Percentiles rank a stretch among this genome's conserved stretches.
Conservation (phyloP, 139 green algal genomes). For the Picochlorum costavermella region DNA sequence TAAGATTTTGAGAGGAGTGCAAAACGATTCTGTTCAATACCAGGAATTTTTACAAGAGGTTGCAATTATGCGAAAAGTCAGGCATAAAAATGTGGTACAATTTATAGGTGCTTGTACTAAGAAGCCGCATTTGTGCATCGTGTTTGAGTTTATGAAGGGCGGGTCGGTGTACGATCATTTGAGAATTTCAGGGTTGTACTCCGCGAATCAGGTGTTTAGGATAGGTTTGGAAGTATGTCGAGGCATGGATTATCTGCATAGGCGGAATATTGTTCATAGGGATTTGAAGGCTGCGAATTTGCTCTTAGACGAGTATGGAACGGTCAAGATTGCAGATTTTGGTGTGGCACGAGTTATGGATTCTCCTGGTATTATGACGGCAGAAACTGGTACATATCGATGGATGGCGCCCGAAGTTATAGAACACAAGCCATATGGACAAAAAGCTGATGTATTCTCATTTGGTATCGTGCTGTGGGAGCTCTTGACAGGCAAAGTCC, state of each 20-base stretch:
- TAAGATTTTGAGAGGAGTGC: slow-evolving; percentile 92
- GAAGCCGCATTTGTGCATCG: slow-evolving; percentile 94
- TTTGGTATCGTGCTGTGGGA: slow-evolving; percentile 82
- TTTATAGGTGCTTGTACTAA: slow-evolving; percentile 98
- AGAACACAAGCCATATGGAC: slow-evolving; percentile 89
- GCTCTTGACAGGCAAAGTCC: slow-evolving; percentile 81
- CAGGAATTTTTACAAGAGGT: slow-evolving; percentile 61
- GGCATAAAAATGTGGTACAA: slow-evolving; percentile 97
- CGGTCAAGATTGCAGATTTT: slow-evolving; percentile 95
- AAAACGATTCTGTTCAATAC: slow-evolving; percentile 64
- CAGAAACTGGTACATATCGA: slow-evolving; percentile 97
- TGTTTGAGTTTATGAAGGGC: slow-evolving; percentile 97
- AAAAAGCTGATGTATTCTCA: slow-evolving; percentile 80
- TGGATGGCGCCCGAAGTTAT: slow-evolving; percentile 99
- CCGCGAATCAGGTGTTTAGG: slow-evolving; percentile 63
- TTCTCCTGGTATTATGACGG: slow-evolving; percentile 85
- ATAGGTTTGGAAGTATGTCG: slow-evolving; percentile 76
- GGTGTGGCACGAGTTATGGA: slow-evolving; percentile 89
- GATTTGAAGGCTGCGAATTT: slow-evolving; percentile 87
- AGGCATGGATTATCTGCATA: slow-evolving; percentile 99
- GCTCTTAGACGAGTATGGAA: slow-evolving; percentile 89
- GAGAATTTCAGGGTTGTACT: slow-evolving; percentile 53
- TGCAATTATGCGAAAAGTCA: slow-evolving; percentile 82
- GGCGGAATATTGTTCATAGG: slow-evolving; percentile 94
- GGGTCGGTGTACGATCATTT: slow-evolving; percentile 93